Evolutionary conservation across 1,139 yeast genomes (phyloP).

Genomic region (Blastobotrys illinoisensis): DNA sequence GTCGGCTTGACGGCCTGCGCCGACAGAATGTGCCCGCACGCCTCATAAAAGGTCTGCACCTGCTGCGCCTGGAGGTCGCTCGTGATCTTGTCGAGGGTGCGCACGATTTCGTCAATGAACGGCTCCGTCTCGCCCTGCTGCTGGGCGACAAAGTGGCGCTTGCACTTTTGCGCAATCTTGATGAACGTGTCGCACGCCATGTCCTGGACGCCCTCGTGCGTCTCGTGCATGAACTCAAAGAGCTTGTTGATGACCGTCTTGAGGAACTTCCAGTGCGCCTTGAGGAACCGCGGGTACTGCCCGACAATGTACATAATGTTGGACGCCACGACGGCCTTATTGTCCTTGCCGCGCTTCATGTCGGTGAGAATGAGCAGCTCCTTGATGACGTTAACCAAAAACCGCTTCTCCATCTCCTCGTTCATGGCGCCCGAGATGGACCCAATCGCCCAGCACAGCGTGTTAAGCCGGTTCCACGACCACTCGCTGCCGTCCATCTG

Average conservation of each 20-base stretch:
- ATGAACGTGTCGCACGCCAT: constrained; percentile 99
- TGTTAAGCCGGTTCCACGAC: constrained; percentile 98
- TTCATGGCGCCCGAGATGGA: constrained; percentile 98
- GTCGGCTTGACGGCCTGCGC: constrained; percentile 65
- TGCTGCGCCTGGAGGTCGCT: constrained; percentile 95
- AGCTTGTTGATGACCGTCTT: constrained; percentile 93
- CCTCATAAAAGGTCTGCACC: constrained; percentile 95
- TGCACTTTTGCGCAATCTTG: constrained; percentile 91
- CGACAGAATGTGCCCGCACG: constrained; percentile 89
- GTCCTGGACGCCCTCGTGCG: constrained; percentile 99
- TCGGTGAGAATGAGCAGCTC: constrained; percentile 88
- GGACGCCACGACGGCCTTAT: constrained; percentile 97
- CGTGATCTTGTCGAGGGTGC: constrained; percentile 76
- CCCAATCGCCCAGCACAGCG: constrained; percentile 99
- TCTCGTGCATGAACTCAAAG: constrained; percentile 98
- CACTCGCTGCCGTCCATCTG: constrained; percentile 96
- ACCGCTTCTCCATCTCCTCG: constrained; percentile 94
- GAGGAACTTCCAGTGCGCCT: constrained; percentile 96
- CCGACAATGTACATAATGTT: constrained; percentile 99
- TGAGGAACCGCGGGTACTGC: constrained; percentile 93
- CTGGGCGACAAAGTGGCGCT: constrained; percentile 84
- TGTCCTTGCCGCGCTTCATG: constrained; percentile 94
- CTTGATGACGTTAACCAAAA: constrained; percentile 85
- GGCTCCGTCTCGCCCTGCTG: constrained; percentile 90
- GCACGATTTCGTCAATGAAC: constrained; percentile 83